Evolutionary conservation across 2,329 filamentous ascomycete genomes (phyloP), one percentile per base, ranked within the genome.

Genomic region (Ceratocystis eucalypticola): DNA sequence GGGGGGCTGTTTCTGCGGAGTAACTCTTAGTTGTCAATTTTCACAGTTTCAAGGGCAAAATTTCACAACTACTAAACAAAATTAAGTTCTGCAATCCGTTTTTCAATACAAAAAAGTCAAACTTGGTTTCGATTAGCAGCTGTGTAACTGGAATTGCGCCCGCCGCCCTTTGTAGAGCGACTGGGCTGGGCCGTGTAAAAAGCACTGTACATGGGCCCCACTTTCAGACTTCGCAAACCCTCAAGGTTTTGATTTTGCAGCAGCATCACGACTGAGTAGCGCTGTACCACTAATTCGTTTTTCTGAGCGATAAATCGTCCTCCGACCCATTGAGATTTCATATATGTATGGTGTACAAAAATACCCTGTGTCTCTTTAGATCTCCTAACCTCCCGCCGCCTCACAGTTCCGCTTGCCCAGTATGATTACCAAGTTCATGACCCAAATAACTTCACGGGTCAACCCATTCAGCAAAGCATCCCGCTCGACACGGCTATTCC

Each of bases 371-470:
- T 41, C 37, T 41, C 10, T 15, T 15, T 62, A 30, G 28, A 15
- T 28, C 12, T 20, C 33, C 30, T 37, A 17, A 45, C 41, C 7
- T 6, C 33, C 20, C 17, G 2, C 22, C 1, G 22, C 37, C 20
- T n/a, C 6, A 25, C 20, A 46, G 20, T 20, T 22, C 20, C 50
- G 41, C 68, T 59, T 64, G 69, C 61, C 68, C 74, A 80, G 75
- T 64, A 94, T 94, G 90, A 89, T 94, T 69, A 93, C 89, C 68
- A 86, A 87, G 74, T 94, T 90, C 79, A 84, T 95, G 75, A 93
- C 91, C 75, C 85, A 91, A 75, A 86, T 97, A 72, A 85, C 83
- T 72, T 88, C 91, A 70, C 85, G 85, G 75, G 96, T 97, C 85
- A 96, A 96, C 77, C 93, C 94, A 48, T 97, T 97, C 83, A 88